Evolutionary conservation across 768 basidiomycete genomes (phyloP), one percentile per base, ranked within the genome.

Genomic region (Saitozyma sp.): DNA sequence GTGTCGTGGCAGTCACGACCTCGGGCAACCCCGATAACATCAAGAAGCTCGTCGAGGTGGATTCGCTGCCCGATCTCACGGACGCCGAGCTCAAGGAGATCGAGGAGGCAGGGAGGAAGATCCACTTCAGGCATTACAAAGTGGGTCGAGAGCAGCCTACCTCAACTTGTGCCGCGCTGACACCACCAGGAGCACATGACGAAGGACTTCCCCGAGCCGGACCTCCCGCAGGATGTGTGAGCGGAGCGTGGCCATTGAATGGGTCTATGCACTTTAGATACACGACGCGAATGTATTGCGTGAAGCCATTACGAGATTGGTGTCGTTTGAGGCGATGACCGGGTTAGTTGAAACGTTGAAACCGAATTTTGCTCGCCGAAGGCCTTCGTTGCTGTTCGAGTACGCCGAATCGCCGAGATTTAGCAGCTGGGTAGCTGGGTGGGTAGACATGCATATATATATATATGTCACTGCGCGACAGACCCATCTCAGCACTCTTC

Each of bases 71-170:
- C 8, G 68, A 71, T 40, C 38, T 58, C 48, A 63, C 19, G 41
- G 37, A 46, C 10, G 76, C 74, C 40, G 80, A 80, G 71, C 69
- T 80, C 20, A 54, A 71, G 14, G 76, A 81, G 71, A 78, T 81
- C 46, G 75, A 78, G 53, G 57, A 61, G 40, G 64, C 64, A 3
- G 80, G 78, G 0, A 65, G 62, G 58, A 73, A 72, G 64, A 39
- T 77, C 13, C 69, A 81, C 65, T 78, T 67, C 67, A 66, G 78
- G 20, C 42, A 62, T 42, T 78, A 80, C 65, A 56, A 53, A 42
- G 70, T 69, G 63, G 13, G 43, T 41, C 9, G 54, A 0, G 6
- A 11, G 0, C 3, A 19, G 5, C 3, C 37, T 40, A 11, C 2
- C 52, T 29, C 43, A 10, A 37, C 13, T 29, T 42, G 19, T 6